These are phyloP conservation scores for Lathyrus aphaca DNA, from an alignment of 306 rosid genomes.

Conservation along the genomic window DNA sequence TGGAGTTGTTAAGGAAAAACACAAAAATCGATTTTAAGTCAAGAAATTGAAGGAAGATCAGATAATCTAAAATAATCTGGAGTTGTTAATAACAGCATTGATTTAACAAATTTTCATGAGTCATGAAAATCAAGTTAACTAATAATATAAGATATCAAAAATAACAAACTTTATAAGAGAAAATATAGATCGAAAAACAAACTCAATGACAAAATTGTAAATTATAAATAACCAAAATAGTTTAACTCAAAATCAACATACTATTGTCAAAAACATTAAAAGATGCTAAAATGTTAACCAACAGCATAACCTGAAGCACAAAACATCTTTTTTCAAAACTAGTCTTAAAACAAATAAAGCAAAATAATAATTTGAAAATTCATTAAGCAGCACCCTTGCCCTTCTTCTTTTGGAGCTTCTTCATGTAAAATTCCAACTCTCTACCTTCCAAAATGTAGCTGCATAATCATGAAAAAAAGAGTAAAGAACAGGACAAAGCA, in stretches of 20 bases:
- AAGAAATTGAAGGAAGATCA: no score
- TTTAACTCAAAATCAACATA: conserved; percentile 17
- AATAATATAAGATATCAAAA: no score
- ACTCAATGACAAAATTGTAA: conserved; percentile 21
- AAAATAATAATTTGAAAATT: conserved; percentile 4
- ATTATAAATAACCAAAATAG: neutral
- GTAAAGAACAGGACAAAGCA: neutral
- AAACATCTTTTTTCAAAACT: neutral
- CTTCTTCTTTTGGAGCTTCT: conserved; percentile 56
- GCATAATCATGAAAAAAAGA: neutral
- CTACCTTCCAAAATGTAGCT: conserved; percentile 59
- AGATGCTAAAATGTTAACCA: conserved; percentile 1
- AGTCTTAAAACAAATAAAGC: neutral
- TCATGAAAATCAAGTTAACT: no score
- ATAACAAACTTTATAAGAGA: neutral
- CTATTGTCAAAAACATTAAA: conserved; percentile 2
- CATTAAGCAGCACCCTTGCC: conserved; percentile 55
- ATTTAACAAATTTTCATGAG: no score
- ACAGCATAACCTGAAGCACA: conserved; percentile 1
- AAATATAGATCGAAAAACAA: neutral
- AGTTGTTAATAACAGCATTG: no score
- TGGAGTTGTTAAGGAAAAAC: no score
- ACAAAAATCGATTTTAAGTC: no score
- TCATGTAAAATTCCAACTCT: conserved; percentile 56
- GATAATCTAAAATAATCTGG: no score